Conservation (phyloP, 305 asterid species). For the Plantago coronopus region DNA sequence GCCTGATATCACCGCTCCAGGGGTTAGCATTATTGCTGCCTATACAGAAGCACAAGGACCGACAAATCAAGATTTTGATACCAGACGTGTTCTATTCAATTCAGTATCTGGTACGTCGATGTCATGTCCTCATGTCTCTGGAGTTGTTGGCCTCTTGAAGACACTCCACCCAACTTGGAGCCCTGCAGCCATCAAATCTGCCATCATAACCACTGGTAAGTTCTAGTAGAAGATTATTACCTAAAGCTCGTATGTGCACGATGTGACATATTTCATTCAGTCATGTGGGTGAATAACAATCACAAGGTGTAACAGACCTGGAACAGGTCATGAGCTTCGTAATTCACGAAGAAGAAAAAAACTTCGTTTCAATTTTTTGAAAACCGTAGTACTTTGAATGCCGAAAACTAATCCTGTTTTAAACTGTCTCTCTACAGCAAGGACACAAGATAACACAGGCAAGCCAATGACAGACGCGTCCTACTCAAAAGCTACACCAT, state of each 20-base stretch:
- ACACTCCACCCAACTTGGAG: slow-evolving; percentile 82
- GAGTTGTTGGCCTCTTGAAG: slow-evolving; percentile 77
- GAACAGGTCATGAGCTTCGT: neutral
- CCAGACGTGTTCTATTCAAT: slow-evolving; percentile 49
- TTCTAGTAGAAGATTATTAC: too few relatives aligned
- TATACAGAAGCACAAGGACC: slow-evolving; percentile 70
- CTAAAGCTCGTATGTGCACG: too few relatives aligned
- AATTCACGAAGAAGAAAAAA: neutral
- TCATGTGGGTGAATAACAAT: too few relatives aligned
- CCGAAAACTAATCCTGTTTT: neutral
- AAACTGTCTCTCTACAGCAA: slow-evolving; percentile 38
- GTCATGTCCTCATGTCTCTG: slow-evolving; percentile 91
- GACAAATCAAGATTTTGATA: slow-evolving; percentile 50
- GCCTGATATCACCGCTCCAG: slow-evolving; percentile 97
- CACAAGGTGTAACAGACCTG: too few relatives aligned
- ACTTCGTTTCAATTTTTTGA: too few relatives aligned
- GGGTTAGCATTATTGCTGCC: slow-evolving; percentile 82
- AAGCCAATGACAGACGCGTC: slow-evolving; percentile 58
- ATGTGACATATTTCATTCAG: neutral
- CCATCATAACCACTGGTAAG: slow-evolving; percentile 74
- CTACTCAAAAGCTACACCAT: slow-evolving; percentile 55
- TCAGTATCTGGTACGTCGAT: slow-evolving; percentile 81
- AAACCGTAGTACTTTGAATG: neutral
- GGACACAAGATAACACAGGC: slow-evolving; percentile 48
- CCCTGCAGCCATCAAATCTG: slow-evolving; percentile 88